Conservation (phyloP, 345 rosid species). For the Laguncularia racemosa region DNA sequence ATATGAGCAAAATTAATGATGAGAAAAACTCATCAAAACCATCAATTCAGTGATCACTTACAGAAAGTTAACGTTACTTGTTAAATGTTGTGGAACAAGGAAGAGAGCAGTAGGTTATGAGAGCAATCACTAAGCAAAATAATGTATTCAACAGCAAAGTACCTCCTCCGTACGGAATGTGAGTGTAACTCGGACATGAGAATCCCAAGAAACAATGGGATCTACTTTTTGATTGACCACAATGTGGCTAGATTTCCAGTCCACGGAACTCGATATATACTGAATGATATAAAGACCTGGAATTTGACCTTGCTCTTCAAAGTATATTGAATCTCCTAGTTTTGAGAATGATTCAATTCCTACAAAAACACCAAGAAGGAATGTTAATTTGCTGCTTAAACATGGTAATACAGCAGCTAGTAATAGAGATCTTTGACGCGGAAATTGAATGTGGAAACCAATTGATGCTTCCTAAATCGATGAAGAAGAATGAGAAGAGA, state of each 20-base stretch:
- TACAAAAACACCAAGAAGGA: conserved; percentile 4
- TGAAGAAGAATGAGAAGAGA: too few species aligned
- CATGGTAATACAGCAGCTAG: too few species aligned
- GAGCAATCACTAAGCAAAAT: too few species aligned
- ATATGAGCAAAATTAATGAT: too few species aligned
- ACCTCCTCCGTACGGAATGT: conserved; percentile 28
- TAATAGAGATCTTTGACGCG: too few species aligned
- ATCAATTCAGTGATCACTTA: too few species aligned
- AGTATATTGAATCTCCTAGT: conserved; percentile 90
- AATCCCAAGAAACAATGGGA: conserved; percentile 61
- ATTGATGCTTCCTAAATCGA: neutral
- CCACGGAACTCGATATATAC: conserved; percentile 61
- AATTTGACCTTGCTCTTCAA: conserved; percentile 56
- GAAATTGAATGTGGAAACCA: too few species aligned
- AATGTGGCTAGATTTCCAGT: conserved; percentile 60
- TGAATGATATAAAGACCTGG: conserved; percentile 76
- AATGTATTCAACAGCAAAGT: conserved; percentile 19
- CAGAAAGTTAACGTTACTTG: too few species aligned
- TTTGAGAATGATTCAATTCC: conserved; percentile 90
- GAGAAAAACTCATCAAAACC: too few species aligned
- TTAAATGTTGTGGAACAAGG: too few species aligned
- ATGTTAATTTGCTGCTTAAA: too few species aligned
- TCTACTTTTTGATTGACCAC: conserved; percentile 51
- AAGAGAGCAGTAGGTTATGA: too few species aligned
- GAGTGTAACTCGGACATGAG: conserved; percentile 44